Evolutionary conservation across 1,284 basidiomycete species (phyloP).

Genomic region (Leccinum subfulvum): DNA sequence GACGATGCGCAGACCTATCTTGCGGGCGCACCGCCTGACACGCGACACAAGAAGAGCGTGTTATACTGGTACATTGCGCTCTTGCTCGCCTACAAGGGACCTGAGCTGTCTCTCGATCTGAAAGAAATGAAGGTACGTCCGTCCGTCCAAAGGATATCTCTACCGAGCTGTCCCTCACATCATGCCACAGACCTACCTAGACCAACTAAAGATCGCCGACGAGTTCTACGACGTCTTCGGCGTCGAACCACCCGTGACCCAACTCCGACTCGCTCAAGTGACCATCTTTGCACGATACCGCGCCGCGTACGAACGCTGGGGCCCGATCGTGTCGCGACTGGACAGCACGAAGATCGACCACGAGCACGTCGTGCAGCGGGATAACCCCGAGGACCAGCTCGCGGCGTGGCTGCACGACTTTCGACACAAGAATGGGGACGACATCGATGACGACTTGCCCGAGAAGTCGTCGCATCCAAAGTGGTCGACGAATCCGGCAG

Average conservation of each 20-base stretch:
- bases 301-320: constrained; percentile 45
- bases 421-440: constrained; percentile 41
- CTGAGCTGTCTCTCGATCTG: constrained; percentile 47
- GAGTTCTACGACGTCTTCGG: constrained; percentile 49
- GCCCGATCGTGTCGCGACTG: constrained; percentile 39
- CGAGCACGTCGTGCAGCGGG: constrained; percentile 29
- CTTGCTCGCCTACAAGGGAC: constrained; percentile 47
- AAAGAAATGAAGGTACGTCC: constrained; percentile 45
- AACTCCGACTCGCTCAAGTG: constrained; percentile 47
- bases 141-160: not conserved
- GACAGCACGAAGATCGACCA: constrained; percentile 30
- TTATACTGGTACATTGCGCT: constrained; percentile 59
- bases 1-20: constrained; percentile 60
- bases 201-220: constrained; percentile 47
- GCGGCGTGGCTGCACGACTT: constrained; percentile 54
- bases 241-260: constrained; percentile 44
- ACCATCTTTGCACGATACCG: constrained; percentile 45
- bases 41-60: constrained; percentile 54
- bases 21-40: constrained; percentile 56
- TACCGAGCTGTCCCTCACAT: not conserved
- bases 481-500: constrained; percentile 44
- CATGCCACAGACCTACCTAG: constrained; percentile 37
- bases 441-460: constrained; percentile 28
- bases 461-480: constrained; percentile 37
- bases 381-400: constrained; percentile 51